Conservation (phyloP, 768 basidiomycete genomes). For the Lactarius psammicola region DNA sequence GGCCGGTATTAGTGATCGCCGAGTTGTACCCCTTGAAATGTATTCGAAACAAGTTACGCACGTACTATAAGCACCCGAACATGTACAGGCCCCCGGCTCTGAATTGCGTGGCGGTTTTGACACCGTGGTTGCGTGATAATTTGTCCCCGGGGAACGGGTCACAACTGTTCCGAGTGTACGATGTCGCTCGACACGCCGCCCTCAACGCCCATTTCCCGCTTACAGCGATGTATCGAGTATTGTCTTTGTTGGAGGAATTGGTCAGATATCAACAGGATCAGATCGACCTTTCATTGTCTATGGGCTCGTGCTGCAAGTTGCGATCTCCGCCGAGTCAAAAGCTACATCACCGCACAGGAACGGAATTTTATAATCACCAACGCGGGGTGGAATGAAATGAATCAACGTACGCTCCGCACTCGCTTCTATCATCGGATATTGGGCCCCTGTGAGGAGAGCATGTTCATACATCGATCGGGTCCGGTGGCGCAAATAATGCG, state of each 20-base stretch:
- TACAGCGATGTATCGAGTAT: background rate
- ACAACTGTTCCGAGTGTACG: background rate
- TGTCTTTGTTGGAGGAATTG: background rate
- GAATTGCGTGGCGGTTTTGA: background rate
- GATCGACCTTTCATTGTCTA: background rate
- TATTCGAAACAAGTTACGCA: background rate
- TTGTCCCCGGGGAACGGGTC: no score
- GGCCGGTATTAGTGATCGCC: background rate
- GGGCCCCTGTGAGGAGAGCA: background rate
- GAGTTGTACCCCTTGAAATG: background rate
- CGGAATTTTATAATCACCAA: background rate
- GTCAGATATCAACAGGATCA: background rate
- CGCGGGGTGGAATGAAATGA: background rate
- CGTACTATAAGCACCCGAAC: background rate
- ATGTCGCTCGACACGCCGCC: background rate
- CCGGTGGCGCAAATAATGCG: slow-evolving; percentile 1
- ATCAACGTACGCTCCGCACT: background rate
- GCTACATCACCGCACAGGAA: background rate
- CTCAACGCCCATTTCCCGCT: no score
- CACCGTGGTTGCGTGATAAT: no score
- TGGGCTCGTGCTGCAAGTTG: background rate
- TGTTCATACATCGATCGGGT: background rate
- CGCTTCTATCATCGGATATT: slow-evolving; percentile 1
- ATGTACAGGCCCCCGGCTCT: background rate
- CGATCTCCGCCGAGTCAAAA: background rate